Evolutionary conservation across 73 alveolate species (phyloP), one percentile per base, ranked within the genome.

Genomic region (Stentor roeselii): DNA sequence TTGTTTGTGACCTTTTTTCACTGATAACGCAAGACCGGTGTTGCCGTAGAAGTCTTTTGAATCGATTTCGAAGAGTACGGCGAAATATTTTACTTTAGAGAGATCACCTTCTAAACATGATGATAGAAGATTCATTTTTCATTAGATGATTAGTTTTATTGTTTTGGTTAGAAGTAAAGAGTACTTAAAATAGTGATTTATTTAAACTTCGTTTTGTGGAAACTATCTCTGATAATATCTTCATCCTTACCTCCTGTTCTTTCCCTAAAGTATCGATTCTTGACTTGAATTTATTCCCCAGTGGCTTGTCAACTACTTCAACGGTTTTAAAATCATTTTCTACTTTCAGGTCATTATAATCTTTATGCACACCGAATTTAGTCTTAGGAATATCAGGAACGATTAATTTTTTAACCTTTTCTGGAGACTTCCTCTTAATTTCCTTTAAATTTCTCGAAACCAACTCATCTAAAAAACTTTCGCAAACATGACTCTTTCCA

Each of bases 21-120:
- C 74, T n/a, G 84, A 78, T 14, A 76, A 34, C 21, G 82, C 76
- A 37, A 76, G 84, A 21, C 60, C 60, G 37, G 84, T 39, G 37
- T 1, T 27, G 0, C 84, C 84, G 14, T 32, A 15, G 11, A n/a
- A 76, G 67, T 76, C 39, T 76, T 76, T 76, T n/a, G 32, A 78
- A 2, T 50, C 67, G 21, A 50, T 21, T 21, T 50, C 30, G 6
- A 50, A 6, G 21, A 50, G 6, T 50, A 11, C 21, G 30, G 21
- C 6, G 67, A 11, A 21, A 11, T 50, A 11, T 21, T 50, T 50
- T 11, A 50, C 67, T 11, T 21, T 11, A 50, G 6, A 11, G 30
- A 50, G 6, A 50, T 50, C 67, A 11, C 67, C 67, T 11, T 11
- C 21, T 11, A 21, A 11, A 50, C 67, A 50, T 11, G 67, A 6